phyloP scores from a whole-genome alignment of 148 eudicot species.

The Drosera capensis region DNA sequence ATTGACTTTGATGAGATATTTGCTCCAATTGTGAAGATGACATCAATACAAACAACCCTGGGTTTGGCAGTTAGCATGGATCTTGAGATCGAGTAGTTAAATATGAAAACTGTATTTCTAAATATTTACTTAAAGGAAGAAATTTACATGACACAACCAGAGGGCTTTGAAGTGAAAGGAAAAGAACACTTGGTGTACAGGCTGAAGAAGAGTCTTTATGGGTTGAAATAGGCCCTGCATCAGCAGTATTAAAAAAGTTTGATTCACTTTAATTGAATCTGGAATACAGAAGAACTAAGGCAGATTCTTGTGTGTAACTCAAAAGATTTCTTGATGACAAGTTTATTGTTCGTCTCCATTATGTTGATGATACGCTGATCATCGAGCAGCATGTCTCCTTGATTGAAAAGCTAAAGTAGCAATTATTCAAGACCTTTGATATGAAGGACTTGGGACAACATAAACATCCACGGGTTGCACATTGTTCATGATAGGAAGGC shows the following conservation, averaged over 20 bases:
- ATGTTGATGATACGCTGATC: neutral
- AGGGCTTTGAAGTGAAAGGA: neutral
- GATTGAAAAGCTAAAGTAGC: neutral
- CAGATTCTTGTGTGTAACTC: neutral
- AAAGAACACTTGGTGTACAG: neutral
- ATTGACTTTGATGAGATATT: neutral
- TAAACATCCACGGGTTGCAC: neutral
- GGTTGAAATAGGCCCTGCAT: neutral
- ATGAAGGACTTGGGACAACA: neutral
- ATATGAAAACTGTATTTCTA: neutral
- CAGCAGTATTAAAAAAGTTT: neutral
- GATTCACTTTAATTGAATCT: neutral
- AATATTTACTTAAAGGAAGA: neutral
- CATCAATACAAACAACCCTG: neutral
- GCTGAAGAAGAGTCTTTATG: neutral
- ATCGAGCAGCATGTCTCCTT: neutral
- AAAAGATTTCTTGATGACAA: neutral
- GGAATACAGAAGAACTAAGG: neutral
- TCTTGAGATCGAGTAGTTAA: neutral
- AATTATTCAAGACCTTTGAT: neutral
- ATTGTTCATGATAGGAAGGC: neutral
- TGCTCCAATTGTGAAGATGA: neutral
- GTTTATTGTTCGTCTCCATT: neutral
- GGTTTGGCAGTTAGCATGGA: neutral
- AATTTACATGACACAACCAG: neutral